phyloP scores from a whole-genome alignment of 148 eudicot species.

The Camellia granthamiana region DNA sequence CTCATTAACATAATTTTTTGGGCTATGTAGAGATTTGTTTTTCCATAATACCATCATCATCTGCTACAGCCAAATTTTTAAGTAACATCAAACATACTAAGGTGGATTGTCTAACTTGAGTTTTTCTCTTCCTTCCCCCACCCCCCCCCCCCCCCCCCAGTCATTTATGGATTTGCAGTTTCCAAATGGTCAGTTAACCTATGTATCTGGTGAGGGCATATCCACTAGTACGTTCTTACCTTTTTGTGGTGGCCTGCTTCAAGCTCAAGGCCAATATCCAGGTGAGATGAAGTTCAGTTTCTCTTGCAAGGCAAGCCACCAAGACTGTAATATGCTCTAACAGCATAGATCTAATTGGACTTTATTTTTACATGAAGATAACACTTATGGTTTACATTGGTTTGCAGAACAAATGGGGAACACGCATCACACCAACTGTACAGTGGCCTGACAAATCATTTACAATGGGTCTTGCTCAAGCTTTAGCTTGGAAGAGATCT shows the following conservation, averaged over 20 bases:
- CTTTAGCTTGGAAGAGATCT: slow-evolving; percentile 35
- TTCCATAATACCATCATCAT: neutral
- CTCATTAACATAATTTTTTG: neutral
- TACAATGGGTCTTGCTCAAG: no score
- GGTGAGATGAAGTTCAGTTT: slow-evolving; percentile 95
- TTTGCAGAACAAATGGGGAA: slow-evolving; percentile 88
- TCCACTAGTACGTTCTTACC: slow-evolving; percentile 90
- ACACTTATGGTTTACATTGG: neutral
- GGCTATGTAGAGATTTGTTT: neutral
- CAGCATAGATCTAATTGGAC: neutral
- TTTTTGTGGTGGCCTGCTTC: slow-evolving; percentile 80
- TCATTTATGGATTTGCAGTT: slow-evolving; percentile 97
- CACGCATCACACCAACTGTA: slow-evolving; percentile 69
- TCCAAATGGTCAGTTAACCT: slow-evolving; percentile 93
- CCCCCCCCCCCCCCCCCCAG: no score
- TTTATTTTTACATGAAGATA: neutral
- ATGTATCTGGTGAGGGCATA: slow-evolving; percentile 90
- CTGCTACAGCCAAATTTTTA: neutral
- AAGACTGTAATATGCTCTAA: neutral
- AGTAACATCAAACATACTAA: neutral
- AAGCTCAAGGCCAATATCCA: slow-evolving; percentile 98
- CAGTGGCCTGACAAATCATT: slow-evolving; percentile 28
- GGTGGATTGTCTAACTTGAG: slow-evolving; percentile 20
- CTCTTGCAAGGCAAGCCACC: slow-evolving; percentile 72
- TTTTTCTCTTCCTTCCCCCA: neutral